Base-by-base conservation (phyloP, 208 protist genomes). In the Leishmania turanica region DNA sequence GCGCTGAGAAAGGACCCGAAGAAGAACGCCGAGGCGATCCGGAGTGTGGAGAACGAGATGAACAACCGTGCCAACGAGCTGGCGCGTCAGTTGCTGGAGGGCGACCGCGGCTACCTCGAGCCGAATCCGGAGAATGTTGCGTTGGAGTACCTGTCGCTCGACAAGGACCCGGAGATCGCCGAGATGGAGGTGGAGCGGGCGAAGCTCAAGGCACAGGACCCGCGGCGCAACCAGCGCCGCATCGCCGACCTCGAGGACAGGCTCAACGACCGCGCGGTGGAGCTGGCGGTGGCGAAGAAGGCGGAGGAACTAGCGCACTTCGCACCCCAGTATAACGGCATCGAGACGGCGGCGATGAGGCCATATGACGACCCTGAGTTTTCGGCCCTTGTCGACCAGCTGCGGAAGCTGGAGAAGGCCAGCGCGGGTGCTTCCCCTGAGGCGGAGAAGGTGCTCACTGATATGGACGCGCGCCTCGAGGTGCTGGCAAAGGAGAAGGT, bases 31-130 rank as follows among this genome's bases (percentile, higher is more conserved):
- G 81, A 79, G 24, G 78, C 60, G 45, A 87, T 91, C 51, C 75
- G 81, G 64, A 56, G 91, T 11, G 37, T 96, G 49, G 90, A 96
- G 85, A 82, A 93, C 31, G 64, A 75, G 54, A 93, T 97, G 91
- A 96, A 97, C 88, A 93, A 91, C 79, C 85, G 92, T 17, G 88
- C 91, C 37, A 89, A 94, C 74, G 90, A 96, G 75, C 70, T 97
- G 75, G 94, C 94, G 62, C 85, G 92, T 75, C 84, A 80, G 40
- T 65, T 89, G 49, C 74, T 97, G 40, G 85, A 93, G 66, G 87
- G 88, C 65, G 91, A 95, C 72, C 92, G 94, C 60, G 89, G 71
- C 69, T 97, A 93, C 87, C 83, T 97, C n/a, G 87, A 96, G 13
- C 81, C 77, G 47, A 88, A 92, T 56, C 90, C 91, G 47, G 85